phyloP scores from a whole-genome alignment of 805 yeast genomes.

The Starmerella roubikii region DNA sequence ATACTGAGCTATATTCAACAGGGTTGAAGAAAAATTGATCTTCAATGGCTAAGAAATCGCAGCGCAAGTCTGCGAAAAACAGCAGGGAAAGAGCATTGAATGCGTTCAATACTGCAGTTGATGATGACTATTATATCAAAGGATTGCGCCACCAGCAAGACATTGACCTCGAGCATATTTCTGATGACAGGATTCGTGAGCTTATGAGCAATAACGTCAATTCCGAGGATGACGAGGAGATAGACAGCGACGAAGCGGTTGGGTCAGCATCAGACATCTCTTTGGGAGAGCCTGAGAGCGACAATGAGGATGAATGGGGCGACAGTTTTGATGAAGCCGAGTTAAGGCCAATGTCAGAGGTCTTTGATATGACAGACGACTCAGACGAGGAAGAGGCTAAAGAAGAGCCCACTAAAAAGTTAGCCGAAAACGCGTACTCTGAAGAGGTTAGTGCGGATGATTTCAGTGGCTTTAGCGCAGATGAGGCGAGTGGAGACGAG shows the following conservation, averaged over 20 bases:
- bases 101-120: slow-evolving; percentile 40
- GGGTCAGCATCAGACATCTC: slow-evolving; percentile 66
- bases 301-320: slow-evolving; percentile 48
- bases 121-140: slow-evolving; percentile 25
- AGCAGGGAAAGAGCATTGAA: slow-evolving; percentile 31
- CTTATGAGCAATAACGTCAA: slow-evolving; percentile 23
- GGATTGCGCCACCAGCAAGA: slow-evolving; percentile 24
- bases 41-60: slow-evolving; percentile 2
- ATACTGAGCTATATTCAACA: not conserved
- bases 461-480: not conserved
- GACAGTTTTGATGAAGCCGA: slow-evolving; percentile 65
- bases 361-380: slow-evolving; percentile 70
- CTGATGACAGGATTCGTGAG: slow-evolving; percentile 23
- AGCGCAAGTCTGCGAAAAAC: slow-evolving; percentile 5
- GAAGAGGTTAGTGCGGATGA: not conserved
- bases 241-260: slow-evolving; percentile 78
- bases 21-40: not conserved
- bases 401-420: slow-evolving; percentile 20
- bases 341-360: slow-evolving; percentile 65
- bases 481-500: slow-evolving; percentile 3
- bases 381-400: slow-evolving; percentile 24
- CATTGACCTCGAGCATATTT: slow-evolving; percentile 25
- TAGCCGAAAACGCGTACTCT: slow-evolving; percentile 27
- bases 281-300: slow-evolving; percentile 35
- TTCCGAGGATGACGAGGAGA: slow-evolving; percentile 31